Percentiles rank a stretch among this genome's conserved stretches.
phyloP scores from a whole-genome alignment of 306 rosid species.

The Cyclanthera cordifolia region DNA sequence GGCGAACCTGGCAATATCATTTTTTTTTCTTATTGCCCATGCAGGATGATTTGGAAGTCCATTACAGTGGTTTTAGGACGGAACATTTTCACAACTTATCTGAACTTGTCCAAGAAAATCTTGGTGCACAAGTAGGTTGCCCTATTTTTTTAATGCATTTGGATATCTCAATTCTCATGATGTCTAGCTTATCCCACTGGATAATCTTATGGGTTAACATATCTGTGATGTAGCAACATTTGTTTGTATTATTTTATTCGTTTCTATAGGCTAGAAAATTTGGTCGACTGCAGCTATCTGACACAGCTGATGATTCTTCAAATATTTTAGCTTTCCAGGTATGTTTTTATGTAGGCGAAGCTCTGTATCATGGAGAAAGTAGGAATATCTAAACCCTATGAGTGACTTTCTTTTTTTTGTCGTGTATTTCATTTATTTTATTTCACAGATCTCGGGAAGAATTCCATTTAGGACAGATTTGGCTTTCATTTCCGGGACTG shows the following conservation, averaged over 20 bases:
- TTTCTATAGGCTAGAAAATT: slow-evolving; percentile 41
- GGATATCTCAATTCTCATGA: neutral
- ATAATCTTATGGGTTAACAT: neutral
- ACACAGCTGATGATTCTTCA: slow-evolving; percentile 51
- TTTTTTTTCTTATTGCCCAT: neutral
- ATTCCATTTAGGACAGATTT: slow-evolving; percentile 66
- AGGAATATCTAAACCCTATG: neutral
- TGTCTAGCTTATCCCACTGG: neutral
- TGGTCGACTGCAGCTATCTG: slow-evolving; percentile 59
- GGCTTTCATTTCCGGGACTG: slow-evolving; percentile 60
- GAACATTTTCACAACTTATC: slow-evolving; percentile 83
- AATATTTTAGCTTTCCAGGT: slow-evolving; percentile 85
- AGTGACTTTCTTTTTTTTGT: neutral
- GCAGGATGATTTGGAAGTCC: slow-evolving; percentile 73
- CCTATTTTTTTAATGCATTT: slow-evolving; percentile 2
- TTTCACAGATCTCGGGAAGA: slow-evolving; percentile 59
- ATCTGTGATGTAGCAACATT: neutral
- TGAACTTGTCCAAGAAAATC: slow-evolving; percentile 66
- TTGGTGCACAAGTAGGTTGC: slow-evolving; percentile 57
- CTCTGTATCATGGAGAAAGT: neutral
- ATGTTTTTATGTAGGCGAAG: slow-evolving; percentile 5
- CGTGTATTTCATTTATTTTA: slow-evolving; percentile 8
- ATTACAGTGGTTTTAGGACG: slow-evolving; percentile 71
- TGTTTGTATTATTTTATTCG: slow-evolving; percentile 15
- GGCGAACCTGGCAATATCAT: neutral